phyloP scores from a whole-genome alignment of 2,329 filamentous ascomycete species.

The Trichoderma brevicompactum region DNA sequence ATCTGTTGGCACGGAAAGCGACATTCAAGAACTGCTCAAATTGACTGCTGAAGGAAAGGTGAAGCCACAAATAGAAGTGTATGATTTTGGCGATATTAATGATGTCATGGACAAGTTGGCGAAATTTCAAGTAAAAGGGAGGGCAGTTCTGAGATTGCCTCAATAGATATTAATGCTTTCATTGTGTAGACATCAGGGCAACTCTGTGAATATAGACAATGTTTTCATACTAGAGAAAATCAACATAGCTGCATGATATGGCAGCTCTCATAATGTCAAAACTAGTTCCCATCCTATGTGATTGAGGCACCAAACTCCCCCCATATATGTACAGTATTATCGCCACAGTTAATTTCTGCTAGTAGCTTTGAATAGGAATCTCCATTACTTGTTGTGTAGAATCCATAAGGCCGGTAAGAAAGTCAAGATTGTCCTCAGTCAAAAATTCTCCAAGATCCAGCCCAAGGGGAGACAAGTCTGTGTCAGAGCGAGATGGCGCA shows the following conservation, averaged over 20 bases:
- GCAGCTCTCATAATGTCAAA: neutral
- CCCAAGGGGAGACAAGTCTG: conserved; percentile 10
- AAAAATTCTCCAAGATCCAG: conserved; percentile 20
- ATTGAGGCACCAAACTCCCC: neutral
- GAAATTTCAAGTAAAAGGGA: conserved; percentile 8
- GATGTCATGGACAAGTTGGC: conserved; percentile 6
- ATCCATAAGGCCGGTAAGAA: conserved; percentile 15
- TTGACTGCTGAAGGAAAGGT: conserved; percentile 15
- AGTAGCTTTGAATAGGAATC: conserved; percentile 11
- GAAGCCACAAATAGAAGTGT: conserved; percentile 37
- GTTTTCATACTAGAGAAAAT: neutral
- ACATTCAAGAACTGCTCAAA: conserved; percentile 16
- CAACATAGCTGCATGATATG: neutral
- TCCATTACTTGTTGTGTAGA: conserved; percentile 11
- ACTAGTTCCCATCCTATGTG: neutral
- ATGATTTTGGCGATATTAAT: conserved; percentile 4
- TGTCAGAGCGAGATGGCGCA: neutral
- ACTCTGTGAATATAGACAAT: neutral
- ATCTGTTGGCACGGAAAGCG: conserved; percentile 22
- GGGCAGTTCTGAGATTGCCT: conserved; percentile 8
- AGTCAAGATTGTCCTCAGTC: conserved; percentile 16
- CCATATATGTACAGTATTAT: neutral
- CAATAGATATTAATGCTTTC: neutral
- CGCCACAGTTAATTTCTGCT: neutral
- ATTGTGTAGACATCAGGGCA: neutral